Evolutionary conservation across 169 alveolate genomes (phyloP), one percentile per base, ranked within the genome.

Genomic region (Miamiensis avidus): DNA sequence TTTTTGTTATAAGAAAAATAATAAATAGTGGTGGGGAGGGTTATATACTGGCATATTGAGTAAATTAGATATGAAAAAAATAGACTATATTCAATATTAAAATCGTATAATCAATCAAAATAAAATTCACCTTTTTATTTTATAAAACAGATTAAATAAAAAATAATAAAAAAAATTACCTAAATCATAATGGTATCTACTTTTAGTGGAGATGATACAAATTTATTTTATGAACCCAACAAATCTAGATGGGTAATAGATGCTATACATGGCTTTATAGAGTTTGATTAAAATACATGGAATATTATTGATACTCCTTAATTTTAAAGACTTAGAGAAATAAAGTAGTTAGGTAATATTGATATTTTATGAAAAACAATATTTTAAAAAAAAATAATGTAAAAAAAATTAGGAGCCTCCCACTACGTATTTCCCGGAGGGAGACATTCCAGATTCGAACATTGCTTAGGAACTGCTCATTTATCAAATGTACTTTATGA

Each of bases 371-470:
- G 4, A 49, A 49, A 49, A 49, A 11, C 4, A 49, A 11, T 49
- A 49, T 11, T 11, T 49, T 11, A 49, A 49, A 49, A 49, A 11
- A 49, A 49, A 49, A 11, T 11, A 11, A 49, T 49, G 69, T 49
- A 49, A 11, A 49, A 49, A 49, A 49, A 49, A 11, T 11, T 11
- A 82, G 87, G 97, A 27, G 93, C 96, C 1, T 89, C 95, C 33
- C 88, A 86, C 64, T 95, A 88, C 85, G 98, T 97, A 4, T 97
- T 91, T 88, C 97, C 98, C 26, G 97, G 98, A 34, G 99, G 98
- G 28, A 92, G 90, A 30, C 99, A 97, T 86, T 87, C 98, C 0
- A 85, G 99, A 32, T 97, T 95, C 88, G 98, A 95, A 74, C 99
- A 97, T 84, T 88, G 98, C 30, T 85, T 97, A 75, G 99, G 99